Base-by-base conservation (phyloP, 140 eudicot genomes). In the Senecio squalidus region DNA sequence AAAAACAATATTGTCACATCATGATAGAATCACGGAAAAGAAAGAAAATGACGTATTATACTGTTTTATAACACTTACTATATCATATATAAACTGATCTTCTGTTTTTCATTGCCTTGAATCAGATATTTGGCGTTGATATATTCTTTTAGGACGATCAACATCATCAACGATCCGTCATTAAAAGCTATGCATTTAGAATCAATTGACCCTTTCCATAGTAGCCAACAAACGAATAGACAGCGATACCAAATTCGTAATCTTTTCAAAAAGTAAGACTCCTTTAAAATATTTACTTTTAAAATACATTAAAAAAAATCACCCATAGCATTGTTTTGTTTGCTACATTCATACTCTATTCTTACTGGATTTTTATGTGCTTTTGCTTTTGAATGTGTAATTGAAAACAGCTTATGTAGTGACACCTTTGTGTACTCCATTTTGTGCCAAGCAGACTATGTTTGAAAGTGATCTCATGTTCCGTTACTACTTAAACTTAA, bases 251-350 rank as follows among this genome's bases (percentile, higher is more conserved):
- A 18, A 46, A 46, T 62, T 46, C 31, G 44, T 45, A 62, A 62
- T 62, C 68, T 62, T 46, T 46, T 56, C 57, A 62, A 30, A 62
- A 62, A 62, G 68, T 62, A 62, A 18, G 33, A 11, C 46, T 47
- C 68, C 68, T 62, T 61, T 61, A 60, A 41, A 15, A 40, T 27
- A 41, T 59, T 60, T 18, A 44, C 40, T 5, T 13, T 39, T 1
- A 39, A 39, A 39, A 1, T 2, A 11, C 15, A 9, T 39, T 1
- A 31, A 31, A 31, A 3, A 10, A 31, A 11, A 30, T 10, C 26
- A 15, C 15, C 30, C 15, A 56, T 33, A 46, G 45, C 29, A 56
- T 56, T 56, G 21, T 26, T 28, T 27, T 25, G 27, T 16, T 15
- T 54, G 9, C n/a, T n/a, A n/a, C n/a, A n/a, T n/a, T n/a, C n/a